Base-by-base conservation (phyloP, 2,329 filamentous ascomycete genomes). In the Stylonectria norvegica region DNA sequence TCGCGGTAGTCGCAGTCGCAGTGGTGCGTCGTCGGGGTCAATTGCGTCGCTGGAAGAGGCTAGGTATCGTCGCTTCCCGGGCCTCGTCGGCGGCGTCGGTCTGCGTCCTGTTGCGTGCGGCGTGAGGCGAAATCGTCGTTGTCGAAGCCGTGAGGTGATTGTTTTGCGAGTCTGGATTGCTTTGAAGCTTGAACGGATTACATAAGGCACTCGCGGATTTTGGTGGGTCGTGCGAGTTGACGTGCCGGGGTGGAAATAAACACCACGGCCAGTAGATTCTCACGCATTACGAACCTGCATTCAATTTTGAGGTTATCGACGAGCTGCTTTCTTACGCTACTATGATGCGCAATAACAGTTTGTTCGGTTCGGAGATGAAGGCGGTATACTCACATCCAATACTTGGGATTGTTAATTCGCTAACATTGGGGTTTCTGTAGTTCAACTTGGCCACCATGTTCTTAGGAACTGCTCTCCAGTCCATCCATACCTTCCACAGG, bases 111-210 rank as follows among this genome's bases (percentile, higher is more conserved):
- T 41, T 38, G 27, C 27, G 33, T 17, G 43, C 20, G 20, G 34
- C 40, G 33, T 40, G 31, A 19, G 38, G n/a, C 4, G 34, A 17
- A 5, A 27, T 10, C 14, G 27, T 30, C 14, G 34, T 30, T 35
- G 33, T 33, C 39, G 17, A 14, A 23, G 20, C 12, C 47, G 51
- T 56, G 53, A 57, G 53, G 53, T 56, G 53, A 56, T 56, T 57
- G 53, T 56, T 55, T 55, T 47, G 36, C 34, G 42, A 42, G 46
- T 40, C 40, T 34, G 40, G 36, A 48, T 48, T 52, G 38, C 45
- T 23, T 32, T 19, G 30, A 35, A 40, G 23, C 30, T 41, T 40
- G 43, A 15, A n/a, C 9, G 16, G 50, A 57, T 56, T 56, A 56
- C 53, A 42, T 56, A 56, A 56, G 49, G 42, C 16, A 15, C 12